These are phyloP conservation scores for Pyropia yezoensis DNA, from an alignment of 23 red algal genomes.

Conservation along the genomic window DNA sequence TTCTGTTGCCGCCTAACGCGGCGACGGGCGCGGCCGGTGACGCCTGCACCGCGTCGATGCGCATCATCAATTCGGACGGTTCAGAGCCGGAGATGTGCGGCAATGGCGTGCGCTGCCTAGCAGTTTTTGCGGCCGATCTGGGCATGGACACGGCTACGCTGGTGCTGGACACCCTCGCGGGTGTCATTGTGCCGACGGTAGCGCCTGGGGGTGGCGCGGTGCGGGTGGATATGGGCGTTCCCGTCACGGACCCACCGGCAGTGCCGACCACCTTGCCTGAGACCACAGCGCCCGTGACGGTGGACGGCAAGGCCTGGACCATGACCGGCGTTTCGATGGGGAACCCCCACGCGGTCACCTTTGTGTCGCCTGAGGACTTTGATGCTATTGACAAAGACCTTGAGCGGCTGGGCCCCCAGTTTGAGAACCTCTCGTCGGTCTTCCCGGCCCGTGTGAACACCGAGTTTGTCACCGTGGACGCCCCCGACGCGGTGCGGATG, in stretches of 20 bases:
- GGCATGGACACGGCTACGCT: constrained; percentile 6
- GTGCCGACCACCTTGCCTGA: constrained; percentile 50
- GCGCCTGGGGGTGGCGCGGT: constrained; percentile 18
- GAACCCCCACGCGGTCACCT: constrained; percentile 87
- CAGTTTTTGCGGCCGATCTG: constrained; percentile 70
- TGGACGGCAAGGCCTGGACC: constrained; percentile 36
- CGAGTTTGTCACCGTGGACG: constrained; percentile 59
- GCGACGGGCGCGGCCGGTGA: too few relatives aligned
- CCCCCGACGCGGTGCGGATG: constrained; percentile 51
- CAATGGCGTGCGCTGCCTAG: constrained; percentile 96
- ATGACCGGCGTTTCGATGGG: constrained; percentile 78
- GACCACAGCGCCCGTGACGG: constrained; percentile 5
- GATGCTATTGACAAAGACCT: constrained; percentile 49
- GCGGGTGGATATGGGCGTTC: constrained; percentile 85
- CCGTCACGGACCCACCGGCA: constrained; percentile 36
- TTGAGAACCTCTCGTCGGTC: constrained; percentile 43
- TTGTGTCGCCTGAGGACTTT: constrained; percentile 57
- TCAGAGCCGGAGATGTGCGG: constrained; percentile 99
- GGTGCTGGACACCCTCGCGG: constrained; percentile 72
- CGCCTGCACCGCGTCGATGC: constrained; percentile 30
- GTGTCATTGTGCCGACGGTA: constrained; percentile 68
- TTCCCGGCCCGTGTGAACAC: constrained; percentile 87
- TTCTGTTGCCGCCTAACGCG: constrained; percentile 54
- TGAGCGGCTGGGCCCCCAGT: constrained; percentile 65
- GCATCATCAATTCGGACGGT: constrained; percentile 93